phyloP scores from a whole-genome alignment of 768 basidiomycete species.

The Lactifluus hygrophoroides region DNA sequence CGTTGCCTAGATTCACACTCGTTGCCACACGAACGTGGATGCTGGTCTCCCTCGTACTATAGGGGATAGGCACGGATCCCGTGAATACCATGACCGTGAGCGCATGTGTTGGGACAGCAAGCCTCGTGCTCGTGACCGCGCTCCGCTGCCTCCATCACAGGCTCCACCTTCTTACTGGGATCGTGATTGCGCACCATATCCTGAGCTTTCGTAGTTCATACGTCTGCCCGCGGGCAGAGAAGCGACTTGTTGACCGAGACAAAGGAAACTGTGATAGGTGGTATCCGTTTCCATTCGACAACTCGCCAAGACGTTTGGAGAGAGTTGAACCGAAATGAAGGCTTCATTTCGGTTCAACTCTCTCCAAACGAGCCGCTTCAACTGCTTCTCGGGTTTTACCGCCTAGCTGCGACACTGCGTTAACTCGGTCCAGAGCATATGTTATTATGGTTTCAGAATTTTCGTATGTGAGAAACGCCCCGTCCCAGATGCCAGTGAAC shows the following conservation, averaged over 20 bases:
- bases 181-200: conserved; percentile 8
- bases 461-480: too few relatives aligned
- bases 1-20: conserved; percentile 9
- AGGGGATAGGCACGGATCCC: conserved; percentile 7
- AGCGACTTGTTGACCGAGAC: conserved; percentile 11
- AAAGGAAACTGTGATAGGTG: conserved; percentile 11
- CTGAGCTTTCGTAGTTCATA: background rate
- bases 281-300: conserved; percentile 1
- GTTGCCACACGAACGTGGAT: background rate
- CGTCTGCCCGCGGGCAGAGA: too few relatives aligned
- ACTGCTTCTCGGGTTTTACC: too few relatives aligned
- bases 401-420: too few relatives aligned
- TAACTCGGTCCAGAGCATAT: too few relatives aligned
- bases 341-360: too few relatives aligned
- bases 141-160: background rate
- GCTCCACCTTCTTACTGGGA: conserved; percentile 1
- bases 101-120: conserved; percentile 8
- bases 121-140: conserved; percentile 8
- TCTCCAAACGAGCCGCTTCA: too few relatives aligned
- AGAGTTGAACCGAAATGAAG: too few relatives aligned
- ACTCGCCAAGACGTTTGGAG: conserved; percentile 1
- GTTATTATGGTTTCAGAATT: too few relatives aligned
- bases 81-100: conserved; percentile 16
- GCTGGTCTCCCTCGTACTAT: conserved; percentile 7
- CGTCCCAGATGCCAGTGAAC: too few relatives aligned